Evolutionary conservation across 2,329 filamentous ascomycete genomes (phyloP), one percentile per base, ranked within the genome.

Genomic region (Drechmeria coniospora): DNA sequence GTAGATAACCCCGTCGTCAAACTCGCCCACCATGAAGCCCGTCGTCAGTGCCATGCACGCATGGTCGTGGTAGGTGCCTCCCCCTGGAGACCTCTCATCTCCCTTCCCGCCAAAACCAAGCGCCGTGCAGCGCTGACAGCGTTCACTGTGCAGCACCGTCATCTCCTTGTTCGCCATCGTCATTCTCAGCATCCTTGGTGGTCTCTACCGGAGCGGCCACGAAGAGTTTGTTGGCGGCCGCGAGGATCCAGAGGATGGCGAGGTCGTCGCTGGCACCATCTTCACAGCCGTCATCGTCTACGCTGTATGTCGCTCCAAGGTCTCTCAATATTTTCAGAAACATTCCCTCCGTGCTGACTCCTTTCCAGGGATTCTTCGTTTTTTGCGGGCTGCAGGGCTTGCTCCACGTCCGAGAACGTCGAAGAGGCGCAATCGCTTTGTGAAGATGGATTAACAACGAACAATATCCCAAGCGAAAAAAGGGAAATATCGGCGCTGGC

Each of bases 361-460:
- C 14, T 13, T 19, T 13, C 8, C 39, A 92, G 86, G 74, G 67
- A 12, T 95, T 95, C 64, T 69, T 94, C 31, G 65, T 92, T 27
- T 94, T 92, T 59, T 95, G 87, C 56, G 80, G 78, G 32, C 71
- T 86, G 40, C 87, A 95, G 54, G 87, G 84, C 37, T 71, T 79
- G 47, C 67, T 94, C 35, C 84, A 95, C 55, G 58, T 82, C 44
- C 76, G 83, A 53, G 78, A 86, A 54, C 83, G 73, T 56, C 68
- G 80, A 53, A 68, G 79, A 49, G 86, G 86, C 38, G 79, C 82
- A 36, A 93, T 93, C 57, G 73, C 79, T 34, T 62, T 93, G 49
- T 67, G 53, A 53, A 33, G 29, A 23, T 25, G 15, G 21, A n/a
- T 12, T 14, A 8, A 16, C 14, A 27, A 9, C 18, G 6, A 26